Conservation (phyloP, 2,329 filamentous ascomycete species). For the Botrytis medusae region DNA sequence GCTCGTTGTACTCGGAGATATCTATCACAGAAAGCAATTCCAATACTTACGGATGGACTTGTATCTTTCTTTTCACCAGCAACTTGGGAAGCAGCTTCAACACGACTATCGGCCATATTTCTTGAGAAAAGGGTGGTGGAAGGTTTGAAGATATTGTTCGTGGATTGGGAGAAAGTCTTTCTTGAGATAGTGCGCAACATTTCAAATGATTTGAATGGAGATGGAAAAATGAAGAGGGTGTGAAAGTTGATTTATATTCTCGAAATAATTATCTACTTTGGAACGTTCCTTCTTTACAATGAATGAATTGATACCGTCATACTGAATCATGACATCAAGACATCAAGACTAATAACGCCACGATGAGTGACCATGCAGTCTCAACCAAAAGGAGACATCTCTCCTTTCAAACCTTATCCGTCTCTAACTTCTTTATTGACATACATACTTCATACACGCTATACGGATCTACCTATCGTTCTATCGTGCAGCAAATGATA, state of each 20-base stretch:
- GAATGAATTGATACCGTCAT: not conserved
- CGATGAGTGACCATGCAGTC: not conserved
- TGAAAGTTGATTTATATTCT: not conserved
- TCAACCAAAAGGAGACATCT: not conserved
- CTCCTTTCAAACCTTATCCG: not conserved
- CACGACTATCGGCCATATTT: constrained; percentile 5
- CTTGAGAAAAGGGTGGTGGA: not conserved
- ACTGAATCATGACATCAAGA: constrained; percentile 15
- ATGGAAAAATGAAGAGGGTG: not conserved
- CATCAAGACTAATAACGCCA: not conserved
- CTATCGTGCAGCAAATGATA: not conserved
- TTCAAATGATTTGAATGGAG: not conserved
- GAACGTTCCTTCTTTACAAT: not conserved
- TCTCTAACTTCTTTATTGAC: not conserved
- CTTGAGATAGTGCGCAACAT: constrained; percentile 12
- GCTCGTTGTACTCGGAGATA: not conserved
- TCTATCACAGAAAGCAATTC: too few species aligned
- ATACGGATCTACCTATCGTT: not conserved
- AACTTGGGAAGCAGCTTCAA: not conserved
- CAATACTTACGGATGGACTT: not conserved
- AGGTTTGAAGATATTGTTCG: not conserved
- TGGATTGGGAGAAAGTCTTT: not conserved
- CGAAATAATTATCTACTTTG: not conserved
- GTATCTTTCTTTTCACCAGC: constrained; percentile 5
- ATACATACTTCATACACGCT: not conserved